phyloP scores from a whole-genome alignment of 1,139 yeast species.

The Lodderomyces theae region DNA sequence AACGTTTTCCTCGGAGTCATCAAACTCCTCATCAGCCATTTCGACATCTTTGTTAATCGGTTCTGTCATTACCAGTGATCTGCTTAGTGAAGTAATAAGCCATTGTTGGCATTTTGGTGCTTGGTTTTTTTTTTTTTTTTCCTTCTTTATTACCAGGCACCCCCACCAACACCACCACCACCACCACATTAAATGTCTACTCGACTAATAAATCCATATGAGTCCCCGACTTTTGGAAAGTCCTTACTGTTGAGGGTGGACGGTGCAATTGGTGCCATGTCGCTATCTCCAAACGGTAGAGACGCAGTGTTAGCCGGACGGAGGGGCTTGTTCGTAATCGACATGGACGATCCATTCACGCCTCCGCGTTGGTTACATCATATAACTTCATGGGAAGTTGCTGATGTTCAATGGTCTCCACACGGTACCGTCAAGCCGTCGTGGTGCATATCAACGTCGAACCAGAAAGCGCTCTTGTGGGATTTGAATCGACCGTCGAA shows the following conservation, averaged over 20 bases:
- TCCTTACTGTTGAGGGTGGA: conserved; percentile 83
- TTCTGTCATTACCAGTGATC: too few species aligned
- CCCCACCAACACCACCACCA: not conserved
- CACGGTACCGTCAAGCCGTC: conserved; percentile 72
- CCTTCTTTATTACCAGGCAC: too few species aligned
- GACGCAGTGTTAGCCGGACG: conserved; percentile 93
- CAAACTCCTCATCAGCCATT: conserved; percentile 27
- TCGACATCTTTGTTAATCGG: conserved; percentile 11
- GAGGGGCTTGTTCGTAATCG: conserved; percentile 83
- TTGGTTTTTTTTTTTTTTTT: conserved; percentile 5
- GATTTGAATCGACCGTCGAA: conserved; percentile 74
- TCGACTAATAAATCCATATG: conserved; percentile 23
- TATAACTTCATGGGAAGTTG: conserved; percentile 95
- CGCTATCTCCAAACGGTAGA: conserved; percentile 87
- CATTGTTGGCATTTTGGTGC: conserved; percentile 7
- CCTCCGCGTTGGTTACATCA: conserved; percentile 94
- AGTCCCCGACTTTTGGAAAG: conserved; percentile 66
- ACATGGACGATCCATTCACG: conserved; percentile 89
- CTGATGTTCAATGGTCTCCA: conserved; percentile 98
- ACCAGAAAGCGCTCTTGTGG: conserved; percentile 95
- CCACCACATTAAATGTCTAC: conserved; percentile 8
- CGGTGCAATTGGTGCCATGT: conserved; percentile 91
- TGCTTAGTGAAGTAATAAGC: too few species aligned
- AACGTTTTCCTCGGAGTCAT: conserved; percentile 24
- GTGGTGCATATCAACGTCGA: conserved; percentile 92